phyloP scores from a whole-genome alignment of 2,329 filamentous ascomycete species.

The Dactylellina parvicollis region DNA sequence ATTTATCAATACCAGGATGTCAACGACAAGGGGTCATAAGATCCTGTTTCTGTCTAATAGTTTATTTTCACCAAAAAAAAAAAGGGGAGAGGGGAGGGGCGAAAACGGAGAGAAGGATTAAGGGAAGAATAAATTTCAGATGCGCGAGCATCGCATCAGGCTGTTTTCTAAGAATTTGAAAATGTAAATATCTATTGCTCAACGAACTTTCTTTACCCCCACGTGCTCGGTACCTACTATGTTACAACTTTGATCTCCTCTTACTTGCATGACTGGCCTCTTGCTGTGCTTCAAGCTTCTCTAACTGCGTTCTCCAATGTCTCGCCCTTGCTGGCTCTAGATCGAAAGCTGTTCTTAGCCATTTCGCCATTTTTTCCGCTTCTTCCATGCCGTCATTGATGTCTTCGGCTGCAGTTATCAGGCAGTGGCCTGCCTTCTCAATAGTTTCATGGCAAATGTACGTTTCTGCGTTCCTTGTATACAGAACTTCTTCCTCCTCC shows the following conservation, averaged over 20 bases:
- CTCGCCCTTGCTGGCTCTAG: neutral
- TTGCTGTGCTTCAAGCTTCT: neutral
- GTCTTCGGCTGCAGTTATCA: conserved; percentile 19
- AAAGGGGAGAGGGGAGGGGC: neutral
- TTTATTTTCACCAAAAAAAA: neutral
- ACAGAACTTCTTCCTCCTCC: neutral
- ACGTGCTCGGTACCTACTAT: no score
- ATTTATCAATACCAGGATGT: no score
- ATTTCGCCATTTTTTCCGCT: conserved; percentile 31
- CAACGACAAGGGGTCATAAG: no score
- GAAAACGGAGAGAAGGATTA: no score
- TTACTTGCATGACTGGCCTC: neutral
- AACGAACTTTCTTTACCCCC: no score
- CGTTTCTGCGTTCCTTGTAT: neutral
- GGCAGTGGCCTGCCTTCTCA: conserved; percentile 22
- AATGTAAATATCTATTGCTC: no score
- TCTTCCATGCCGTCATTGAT: conserved; percentile 10
- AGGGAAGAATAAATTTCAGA: neutral
- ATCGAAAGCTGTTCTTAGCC: conserved; percentile 8
- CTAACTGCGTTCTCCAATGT: conserved; percentile 19
- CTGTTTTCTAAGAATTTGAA: no score
- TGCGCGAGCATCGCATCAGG: neutral
- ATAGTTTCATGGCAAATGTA: conserved; percentile 35
- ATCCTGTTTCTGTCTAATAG: neutral
- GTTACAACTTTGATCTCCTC: conserved; percentile 16